phyloP scores from a whole-genome alignment of 163 green algal species.

The Volvox carteri region DNA sequence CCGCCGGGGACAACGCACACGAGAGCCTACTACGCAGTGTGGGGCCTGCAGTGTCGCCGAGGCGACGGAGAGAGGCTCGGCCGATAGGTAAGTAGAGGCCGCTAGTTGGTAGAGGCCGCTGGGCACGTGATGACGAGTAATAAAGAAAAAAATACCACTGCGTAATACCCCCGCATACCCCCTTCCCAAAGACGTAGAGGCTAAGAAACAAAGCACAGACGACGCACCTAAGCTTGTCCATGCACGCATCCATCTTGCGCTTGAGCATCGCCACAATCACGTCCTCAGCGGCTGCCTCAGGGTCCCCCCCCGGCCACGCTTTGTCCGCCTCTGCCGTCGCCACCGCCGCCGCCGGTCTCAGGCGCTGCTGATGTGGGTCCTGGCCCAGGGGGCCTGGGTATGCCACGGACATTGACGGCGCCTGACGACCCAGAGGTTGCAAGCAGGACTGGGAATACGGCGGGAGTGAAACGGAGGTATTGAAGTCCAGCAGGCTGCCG shows the following conservation, averaged over 20 bases:
- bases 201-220: too few relatives aligned
- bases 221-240: constrained; percentile 51
- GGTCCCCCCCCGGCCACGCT: background rate
- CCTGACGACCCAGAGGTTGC: too few relatives aligned
- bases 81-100: too few relatives aligned
- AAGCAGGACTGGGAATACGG: too few relatives aligned
- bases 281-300: constrained; percentile 10
- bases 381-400: background rate
- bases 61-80: too few relatives aligned
- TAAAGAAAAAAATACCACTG: background rate
- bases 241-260: constrained; percentile 49
- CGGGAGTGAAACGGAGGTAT: too few relatives aligned
- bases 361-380: background rate
- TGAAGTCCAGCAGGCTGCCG: background rate
- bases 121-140: background rate
- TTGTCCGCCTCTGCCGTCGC: background rate
- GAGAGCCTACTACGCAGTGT: background rate
- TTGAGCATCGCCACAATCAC: constrained; percentile 46
- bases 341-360: background rate
- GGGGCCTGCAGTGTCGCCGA: too few relatives aligned
- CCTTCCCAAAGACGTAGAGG: too few relatives aligned
- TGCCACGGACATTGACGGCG: background rate
- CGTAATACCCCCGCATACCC: background rate
- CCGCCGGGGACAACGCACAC: background rate
- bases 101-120: too few relatives aligned